These are phyloP conservation scores for Echinochloa phyllopogon DNA, from an alignment of 176 grass and related monocot genomes.

Conservation along the genomic window DNA sequence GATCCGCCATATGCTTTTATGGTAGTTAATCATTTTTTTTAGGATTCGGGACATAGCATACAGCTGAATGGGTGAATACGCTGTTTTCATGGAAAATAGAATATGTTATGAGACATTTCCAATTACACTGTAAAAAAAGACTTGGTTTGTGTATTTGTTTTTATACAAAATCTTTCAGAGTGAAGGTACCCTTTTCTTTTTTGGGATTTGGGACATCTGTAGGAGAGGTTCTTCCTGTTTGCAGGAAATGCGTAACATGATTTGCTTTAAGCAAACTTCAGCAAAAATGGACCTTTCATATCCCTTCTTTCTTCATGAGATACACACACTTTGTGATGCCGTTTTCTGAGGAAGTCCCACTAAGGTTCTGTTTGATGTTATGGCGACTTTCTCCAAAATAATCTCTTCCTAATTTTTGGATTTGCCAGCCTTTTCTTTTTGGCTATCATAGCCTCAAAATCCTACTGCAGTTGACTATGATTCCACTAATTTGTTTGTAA, in stretches of 20 bases:
- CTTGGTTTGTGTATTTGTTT: not conserved
- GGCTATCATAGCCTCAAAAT: not conserved
- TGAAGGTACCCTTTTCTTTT: not conserved
- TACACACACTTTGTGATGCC: not conserved
- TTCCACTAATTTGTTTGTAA: not conserved
- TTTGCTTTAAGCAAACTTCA: not conserved
- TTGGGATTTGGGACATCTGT: not conserved
- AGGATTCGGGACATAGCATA: not conserved
- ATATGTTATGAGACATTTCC: not conserved
- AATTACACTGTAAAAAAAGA: not conserved
- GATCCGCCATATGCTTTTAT: not conserved
- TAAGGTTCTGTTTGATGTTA: not conserved
- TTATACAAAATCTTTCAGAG: not conserved
- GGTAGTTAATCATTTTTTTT: not conserved
- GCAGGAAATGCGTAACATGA: not conserved
- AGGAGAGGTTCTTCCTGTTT: slow-evolving; percentile 4
- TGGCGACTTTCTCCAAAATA: not conserved
- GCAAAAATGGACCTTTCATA: not conserved
- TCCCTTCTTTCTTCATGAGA: not conserved
- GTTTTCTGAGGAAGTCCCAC: not conserved
- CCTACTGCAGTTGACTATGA: not conserved
- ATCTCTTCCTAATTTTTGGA: too few species aligned
- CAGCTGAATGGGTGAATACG: not conserved
- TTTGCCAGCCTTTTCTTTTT: not conserved
- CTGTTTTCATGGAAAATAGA: not conserved